Base-by-base conservation (phyloP, 2,329 filamentous ascomycete species). In the Calonectria naviculata region DNA sequence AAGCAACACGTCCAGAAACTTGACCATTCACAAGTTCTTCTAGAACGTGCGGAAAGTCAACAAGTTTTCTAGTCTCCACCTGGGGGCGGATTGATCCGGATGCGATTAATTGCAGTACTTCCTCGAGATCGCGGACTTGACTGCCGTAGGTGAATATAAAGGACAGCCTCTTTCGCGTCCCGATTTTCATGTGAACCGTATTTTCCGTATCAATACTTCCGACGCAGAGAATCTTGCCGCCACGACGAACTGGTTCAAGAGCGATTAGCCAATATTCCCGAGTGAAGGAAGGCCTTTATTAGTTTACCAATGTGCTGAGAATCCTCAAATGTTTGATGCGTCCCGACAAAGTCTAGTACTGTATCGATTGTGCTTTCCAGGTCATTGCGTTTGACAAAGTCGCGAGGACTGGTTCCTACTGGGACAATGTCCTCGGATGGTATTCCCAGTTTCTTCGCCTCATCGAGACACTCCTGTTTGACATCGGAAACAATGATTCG, bases 111-210 rank as follows among this genome's bases (percentile, higher is more conserved):
- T 66, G n/a, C 19, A 76, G 71, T 2, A 83, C 82, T 46, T 82
- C 78, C 38, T 78, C 73, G n/a, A 87, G 72, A 65, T 86, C 84
- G 13, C 70, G 67, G 1, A 84, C 76, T 66, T 84, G 84, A 0
- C 85, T 85, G 5, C 83, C 84, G 47, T 87, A 87, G 10, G 82
- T 83, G 31, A 86, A 86, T 4, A 85, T 83, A 36, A 81, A 84
- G 15, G 77, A 82, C 3, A 86, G 73, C 34, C 84, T 74, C 74
- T 86, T 86, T 21, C 84, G 76, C 8, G 84, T 85, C 0, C 84
- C 83, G 12, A 82, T 83, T 67, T 85, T 85, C 84, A 86, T 86
- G 44, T 85, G 79, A 12, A 86, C 67, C 0, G 81, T 82, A 58
- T 86, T 86, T 41, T 83, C 80, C 0, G 78, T 75, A 56, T 84